Evolutionary conservation across 2,329 filamentous ascomycete genomes (phyloP), one percentile per base, ranked within the genome.

Genomic region (Pyrenochaeta sp.): DNA sequence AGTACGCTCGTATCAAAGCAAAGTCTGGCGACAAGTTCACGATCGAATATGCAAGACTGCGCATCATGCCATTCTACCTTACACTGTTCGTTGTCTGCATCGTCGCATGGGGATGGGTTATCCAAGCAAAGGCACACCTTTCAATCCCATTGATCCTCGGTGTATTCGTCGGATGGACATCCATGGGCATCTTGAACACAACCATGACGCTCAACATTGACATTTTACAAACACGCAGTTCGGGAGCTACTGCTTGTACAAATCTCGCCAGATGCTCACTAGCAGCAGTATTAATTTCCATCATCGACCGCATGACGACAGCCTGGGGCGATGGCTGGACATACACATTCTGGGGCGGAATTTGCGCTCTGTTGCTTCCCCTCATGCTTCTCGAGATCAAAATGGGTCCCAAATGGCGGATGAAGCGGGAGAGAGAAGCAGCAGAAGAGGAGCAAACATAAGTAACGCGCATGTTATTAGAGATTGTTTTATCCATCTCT

Each of bases 1-100:
- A 86, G 49, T 86, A 85, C 60, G 74, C 71, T 1, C 75, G 76
- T 0, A 64, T 70, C 50, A 73, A 72, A 40, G 52, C 50, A 15
- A 61, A 52, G 5, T 39, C 50, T 12, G 61, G 60, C 18, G 57
- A 60, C 0, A 51, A 61, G 9, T 69, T 71, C 47, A 67, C 65
- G 1, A 69, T 69, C 9, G 68, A 71, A 17, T 64, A 69, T 33
- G 67, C 68, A 1, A 56, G 67, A 0, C 48, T 69, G 4, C 64
- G 67, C n/a, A 61, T 68, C 42, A 67, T 68, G 66, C 67, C 64
- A 0, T 62, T 66, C 29, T 66, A 68, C 33, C 64, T 69, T 23
- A 42, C 49, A 10, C 55, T 69, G 15, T 68, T 69, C 51, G 59
- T 69, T 39, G 48, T 63, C 12, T 67, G 67, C 32, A 62, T 71